Conservation (phyloP, 805 yeast genomes). For the Cyberlindnera lachancei region DNA sequence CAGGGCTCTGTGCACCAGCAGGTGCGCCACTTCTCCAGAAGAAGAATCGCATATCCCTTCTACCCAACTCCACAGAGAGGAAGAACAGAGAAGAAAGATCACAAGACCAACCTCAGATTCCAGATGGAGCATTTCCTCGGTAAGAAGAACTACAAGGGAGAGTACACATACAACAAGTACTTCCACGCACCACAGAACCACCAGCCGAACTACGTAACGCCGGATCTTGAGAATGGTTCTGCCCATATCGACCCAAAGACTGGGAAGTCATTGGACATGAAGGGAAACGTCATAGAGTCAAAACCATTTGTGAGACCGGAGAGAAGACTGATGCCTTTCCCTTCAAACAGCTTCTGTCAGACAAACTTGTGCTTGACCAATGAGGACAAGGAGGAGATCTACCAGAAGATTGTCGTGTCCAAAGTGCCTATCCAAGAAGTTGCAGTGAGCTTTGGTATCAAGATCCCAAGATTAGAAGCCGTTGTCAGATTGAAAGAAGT, state of each 20-base stretch:
- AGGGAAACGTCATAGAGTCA: slow-evolving; percentile 11
- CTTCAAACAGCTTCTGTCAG: slow-evolving; percentile 59
- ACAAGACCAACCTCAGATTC: slow-evolving; percentile 49
- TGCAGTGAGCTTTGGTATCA: slow-evolving; percentile 71
- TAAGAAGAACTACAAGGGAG: slow-evolving; percentile 76
- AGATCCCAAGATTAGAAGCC: slow-evolving; percentile 87
- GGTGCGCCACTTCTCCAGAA: slow-evolving; percentile 39
- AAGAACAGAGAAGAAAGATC: slow-evolving; percentile 32
- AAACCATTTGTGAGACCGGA: slow-evolving; percentile 5
- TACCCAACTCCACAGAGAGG: slow-evolving; percentile 38
- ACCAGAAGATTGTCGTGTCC: slow-evolving; percentile 44
- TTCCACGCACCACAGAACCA: slow-evolving; percentile 60
- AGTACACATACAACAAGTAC: slow-evolving; percentile 70
- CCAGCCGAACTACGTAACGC: slow-evolving; percentile 63
- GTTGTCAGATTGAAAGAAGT: slow-evolving; percentile 58
- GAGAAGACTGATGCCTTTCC: slow-evolving; percentile 65
- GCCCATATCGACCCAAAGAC: slow-evolving; percentile 28
- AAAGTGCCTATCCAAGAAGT: slow-evolving; percentile 60
- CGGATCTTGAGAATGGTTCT: slow-evolving; percentile 38
- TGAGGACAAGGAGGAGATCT: slow-evolving; percentile 52
- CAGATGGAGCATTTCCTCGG: slow-evolving; percentile 74
- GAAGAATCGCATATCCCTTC: slow-evolving; percentile 47
- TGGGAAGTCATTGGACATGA: slow-evolving; percentile 23
- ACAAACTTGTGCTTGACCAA: slow-evolving; percentile 58
- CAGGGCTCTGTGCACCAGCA: slow-evolving; percentile 24